Evolutionary conservation across 257 asterid species (phyloP), one percentile per base, ranked within the genome.

Genomic region (Coffea canephora): DNA sequence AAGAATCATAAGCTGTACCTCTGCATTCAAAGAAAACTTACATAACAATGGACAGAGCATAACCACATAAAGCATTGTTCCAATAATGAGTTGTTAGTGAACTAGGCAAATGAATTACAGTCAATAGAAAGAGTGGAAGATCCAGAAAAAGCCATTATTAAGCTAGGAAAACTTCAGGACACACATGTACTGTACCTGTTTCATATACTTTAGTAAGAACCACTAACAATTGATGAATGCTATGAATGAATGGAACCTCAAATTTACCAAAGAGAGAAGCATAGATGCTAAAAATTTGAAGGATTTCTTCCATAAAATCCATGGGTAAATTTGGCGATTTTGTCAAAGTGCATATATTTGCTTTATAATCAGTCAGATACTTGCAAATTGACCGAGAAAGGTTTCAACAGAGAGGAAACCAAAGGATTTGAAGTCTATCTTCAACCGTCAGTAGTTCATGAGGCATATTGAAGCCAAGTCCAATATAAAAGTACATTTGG

Each of bases 1-100:
- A 89, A 69, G 96, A 89, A 85, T 95, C 98, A 77, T 93, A 95
- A 75, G 82, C 89, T 77, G 88, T 82, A 81, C 85, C 87, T 83
- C 99, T 93, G 93, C 86, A 88, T 84, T 64, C 55, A 73, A 83
- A 82, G 67, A 19, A 34, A 43, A 57, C 41, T 1, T 15, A 57
- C 8, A 57, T 21, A 57, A 69, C 43, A 77, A 62, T 13, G 21
- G 36, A 46, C 48, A 34, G 11, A 45, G 9, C 31, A 55, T 31
- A 54, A 55, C 21, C 50, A 74, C 27, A 39, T 18, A 43, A 25
- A 19, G 70, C 50, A 61, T 15, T 55, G 27, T 78, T 67, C n/a
- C 19, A 21, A 5, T 9, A 41, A 13, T 8, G 8, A 71, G 36
- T 21, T 74, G 10, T 5, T 19, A 34, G 19, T 31, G 57, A 74